Percentiles rank a stretch among this genome's conserved stretches.
These are phyloP conservation scores for Alternaria solani DNA, from an alignment of 2,329 filamentous ascomycete species.

Conservation along the genomic window DNA sequence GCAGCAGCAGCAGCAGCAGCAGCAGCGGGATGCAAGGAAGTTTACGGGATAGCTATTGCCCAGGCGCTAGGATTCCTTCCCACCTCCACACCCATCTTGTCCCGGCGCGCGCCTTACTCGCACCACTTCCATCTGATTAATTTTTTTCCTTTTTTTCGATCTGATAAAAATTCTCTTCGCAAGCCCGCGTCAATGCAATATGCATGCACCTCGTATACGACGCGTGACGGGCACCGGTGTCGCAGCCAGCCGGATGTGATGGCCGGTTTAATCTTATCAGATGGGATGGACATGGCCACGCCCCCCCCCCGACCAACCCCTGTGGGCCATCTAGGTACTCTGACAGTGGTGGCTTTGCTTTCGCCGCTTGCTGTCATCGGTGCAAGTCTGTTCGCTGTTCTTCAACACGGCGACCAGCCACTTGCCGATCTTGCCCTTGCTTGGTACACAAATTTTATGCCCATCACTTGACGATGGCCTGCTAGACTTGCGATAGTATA, in stretches of 20 bases:
- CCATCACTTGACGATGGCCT: constrained; percentile 19
- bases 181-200: constrained; percentile 1
- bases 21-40: constrained; percentile 25
- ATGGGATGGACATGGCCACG: constrained; percentile 23
- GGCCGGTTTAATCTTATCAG: constrained; percentile 36
- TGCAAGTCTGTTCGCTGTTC: constrained; percentile 1
- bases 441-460: constrained; percentile 17
- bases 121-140: constrained; percentile 33
- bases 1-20: no score
- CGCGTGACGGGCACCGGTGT: constrained; percentile 23
- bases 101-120: background rate
- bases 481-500: constrained; percentile 15
- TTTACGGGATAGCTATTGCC: constrained; percentile 7
- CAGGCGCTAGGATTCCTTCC: constrained; percentile 11
- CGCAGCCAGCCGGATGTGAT: constrained; percentile 8
- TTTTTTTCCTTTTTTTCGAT: constrained; percentile 20
- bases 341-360: constrained; percentile 10
- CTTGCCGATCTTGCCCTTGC: constrained; percentile 24
- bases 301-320: constrained; percentile 7
- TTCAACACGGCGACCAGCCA: constrained; percentile 16
- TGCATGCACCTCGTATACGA: background rate
- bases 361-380: constrained; percentile 26
- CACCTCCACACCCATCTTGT: constrained; percentile 6
- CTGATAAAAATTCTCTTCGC: constrained; percentile 32
- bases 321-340: constrained; percentile 1